A percentile compares a stretch with the other conserved stretches of the same genome.
Conservation (phyloP, 1,284 basidiomycete genomes). For the Naganishia sp. region DNA sequence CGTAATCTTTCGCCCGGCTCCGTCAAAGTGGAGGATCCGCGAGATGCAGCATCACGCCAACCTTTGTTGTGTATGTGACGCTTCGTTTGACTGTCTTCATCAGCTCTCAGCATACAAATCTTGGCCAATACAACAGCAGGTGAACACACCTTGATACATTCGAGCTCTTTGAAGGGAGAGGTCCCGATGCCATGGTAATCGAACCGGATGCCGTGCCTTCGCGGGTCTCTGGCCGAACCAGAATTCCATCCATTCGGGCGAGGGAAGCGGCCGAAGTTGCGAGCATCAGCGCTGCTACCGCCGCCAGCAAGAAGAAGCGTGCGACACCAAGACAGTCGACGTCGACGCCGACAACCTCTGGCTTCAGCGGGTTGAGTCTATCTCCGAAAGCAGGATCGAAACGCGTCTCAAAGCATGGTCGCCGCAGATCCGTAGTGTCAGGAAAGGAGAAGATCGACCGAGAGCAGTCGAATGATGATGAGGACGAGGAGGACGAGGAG, state of each 20-base stretch:
- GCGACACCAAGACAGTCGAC: too few relatives aligned
- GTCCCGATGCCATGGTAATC: background rate
- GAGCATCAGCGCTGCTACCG: background rate
- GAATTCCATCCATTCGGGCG: conserved; percentile 7
- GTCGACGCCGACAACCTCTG: background rate
- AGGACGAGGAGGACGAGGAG: too few relatives aligned
- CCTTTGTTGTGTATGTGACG: conserved; percentile 3
- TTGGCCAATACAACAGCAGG: background rate
- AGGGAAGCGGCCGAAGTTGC: conserved; percentile 6
- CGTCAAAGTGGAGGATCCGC: conserved; percentile 1
- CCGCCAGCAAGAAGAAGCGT: background rate
- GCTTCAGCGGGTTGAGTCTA: conserved; percentile 5
- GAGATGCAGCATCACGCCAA: conserved; percentile 2
- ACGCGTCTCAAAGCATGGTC: too few relatives aligned
- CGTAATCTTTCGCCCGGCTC: background rate
- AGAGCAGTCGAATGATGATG: too few relatives aligned
- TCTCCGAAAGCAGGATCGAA: background rate
- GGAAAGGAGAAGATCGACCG: too few relatives aligned
- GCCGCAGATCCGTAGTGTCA: too few relatives aligned
- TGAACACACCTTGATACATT: background rate
- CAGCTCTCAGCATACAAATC: background rate
- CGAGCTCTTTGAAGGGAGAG: background rate
- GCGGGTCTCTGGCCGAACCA: background rate
- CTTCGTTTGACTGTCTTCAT: background rate
- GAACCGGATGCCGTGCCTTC: conserved; percentile 35